phyloP scores from a whole-genome alignment of 176 grass and related monocot species.

The Carex pumila region DNA sequence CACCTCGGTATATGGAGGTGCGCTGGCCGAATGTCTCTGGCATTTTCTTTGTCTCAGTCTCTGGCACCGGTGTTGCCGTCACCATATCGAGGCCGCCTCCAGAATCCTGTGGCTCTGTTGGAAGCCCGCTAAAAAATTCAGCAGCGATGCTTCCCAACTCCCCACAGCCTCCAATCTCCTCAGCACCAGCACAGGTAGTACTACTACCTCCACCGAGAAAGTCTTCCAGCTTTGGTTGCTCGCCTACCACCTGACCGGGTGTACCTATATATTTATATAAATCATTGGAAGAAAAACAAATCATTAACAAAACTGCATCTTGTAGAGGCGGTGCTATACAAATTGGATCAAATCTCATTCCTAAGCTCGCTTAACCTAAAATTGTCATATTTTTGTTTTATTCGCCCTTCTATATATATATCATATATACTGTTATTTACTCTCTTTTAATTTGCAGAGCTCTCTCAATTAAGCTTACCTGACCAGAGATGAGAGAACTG shows the following conservation, averaged over 20 bases:
- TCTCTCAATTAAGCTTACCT: neutral
- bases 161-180: constrained; percentile 26
- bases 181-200: neutral
- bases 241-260: neutral
- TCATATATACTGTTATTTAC: neutral
- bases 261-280: neutral
- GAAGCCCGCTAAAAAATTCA: constrained; percentile 46
- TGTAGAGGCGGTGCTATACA: neutral
- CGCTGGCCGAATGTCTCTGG: constrained; percentile 71
- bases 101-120: constrained; percentile 17
- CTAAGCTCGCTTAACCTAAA: neutral
- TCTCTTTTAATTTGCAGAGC: neutral
- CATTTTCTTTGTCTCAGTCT: constrained; percentile 31
- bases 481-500: neutral
- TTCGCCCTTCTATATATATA: neutral
- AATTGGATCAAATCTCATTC: neutral
- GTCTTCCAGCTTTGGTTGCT: constrained; percentile 69
- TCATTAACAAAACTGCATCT: neutral
- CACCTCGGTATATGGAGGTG: constrained; percentile 89
- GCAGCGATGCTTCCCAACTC: constrained; percentile 85
- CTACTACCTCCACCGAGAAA: constrained; percentile 48
- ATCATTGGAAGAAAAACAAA: neutral
- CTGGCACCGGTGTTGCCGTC: constrained; percentile 26
- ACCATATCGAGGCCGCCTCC: constrained; percentile 28
- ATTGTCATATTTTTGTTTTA: neutral